phyloP scores from a whole-genome alignment of 2,329 filamentous ascomycete species.

The Aspergillus awamori region DNA sequence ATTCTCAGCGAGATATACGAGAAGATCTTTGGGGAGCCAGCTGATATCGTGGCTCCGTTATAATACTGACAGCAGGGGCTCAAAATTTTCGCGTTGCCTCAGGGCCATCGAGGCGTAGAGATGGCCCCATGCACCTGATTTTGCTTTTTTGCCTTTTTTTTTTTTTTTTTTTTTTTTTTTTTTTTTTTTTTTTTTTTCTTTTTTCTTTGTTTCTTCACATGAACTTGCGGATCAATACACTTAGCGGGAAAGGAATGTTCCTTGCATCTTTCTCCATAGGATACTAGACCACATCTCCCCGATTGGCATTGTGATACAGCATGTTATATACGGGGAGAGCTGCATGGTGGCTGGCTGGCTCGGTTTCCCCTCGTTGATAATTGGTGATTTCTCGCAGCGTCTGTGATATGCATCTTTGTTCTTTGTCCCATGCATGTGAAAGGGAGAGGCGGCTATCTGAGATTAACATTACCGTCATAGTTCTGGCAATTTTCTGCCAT shows the following conservation, averaged over 20 bases:
- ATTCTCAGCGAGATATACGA: constrained; percentile 64
- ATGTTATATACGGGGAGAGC: neutral
- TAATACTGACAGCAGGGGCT: neutral
- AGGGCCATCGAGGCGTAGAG: neutral
- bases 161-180: neutral
- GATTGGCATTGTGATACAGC: neutral
- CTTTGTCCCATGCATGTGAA: constrained; percentile 16
- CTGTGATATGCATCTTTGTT: constrained; percentile 13
- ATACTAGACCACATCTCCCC: neutral
- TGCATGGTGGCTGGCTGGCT: constrained; percentile 4
- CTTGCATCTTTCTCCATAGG: neutral
- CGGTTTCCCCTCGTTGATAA: constrained; percentile 4
- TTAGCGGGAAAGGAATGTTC: neutral
- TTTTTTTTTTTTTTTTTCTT: neutral
- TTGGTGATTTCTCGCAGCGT: neutral
- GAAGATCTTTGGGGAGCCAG: constrained; percentile 45
- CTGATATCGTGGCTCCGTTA: constrained; percentile 7
- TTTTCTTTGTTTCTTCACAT: neutral
- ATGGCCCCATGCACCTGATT: neutral
- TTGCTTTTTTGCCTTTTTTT: neutral
- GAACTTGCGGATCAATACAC: neutral
- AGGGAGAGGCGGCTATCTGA: constrained; percentile 19
- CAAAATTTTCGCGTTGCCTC: neutral
- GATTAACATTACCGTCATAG: constrained; percentile 4
- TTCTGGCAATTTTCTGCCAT: constrained; percentile 6